Evolutionary conservation across 257 asterid genomes (phyloP), one percentile per base, ranked within the genome.

Genomic region (Phtheirospermum japonicum): DNA sequence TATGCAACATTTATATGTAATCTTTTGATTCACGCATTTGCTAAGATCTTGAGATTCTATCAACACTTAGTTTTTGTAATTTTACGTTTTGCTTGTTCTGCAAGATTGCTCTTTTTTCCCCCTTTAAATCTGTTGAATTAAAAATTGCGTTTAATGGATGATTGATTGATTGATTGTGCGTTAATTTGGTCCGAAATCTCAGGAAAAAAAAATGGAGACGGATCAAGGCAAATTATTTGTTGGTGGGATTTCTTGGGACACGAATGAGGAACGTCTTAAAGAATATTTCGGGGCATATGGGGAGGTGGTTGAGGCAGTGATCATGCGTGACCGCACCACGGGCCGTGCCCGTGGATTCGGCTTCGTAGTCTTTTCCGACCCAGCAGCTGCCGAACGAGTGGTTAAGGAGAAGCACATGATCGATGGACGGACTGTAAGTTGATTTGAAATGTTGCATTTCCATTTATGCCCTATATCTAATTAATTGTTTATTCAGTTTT

Each of bases 241-340:
- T 42, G 97, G 97, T 76, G 97, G 97, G 75, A 90, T 90, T 63
- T 90, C 97, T 16, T 87, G 97, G 97, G 96, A 90, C 72, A 90
- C 97, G 5, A 82, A 90, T 66, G 97, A 89, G 73, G 95, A 86
- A 48, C 86, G 89, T 40, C 81, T 89, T 32, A 87, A 74, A 73
- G 95, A 87, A 62, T 89, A 89, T 76, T 89, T 89, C 65, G 78
- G 80, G 39, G 62, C 75, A 0, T 87, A 77, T 64, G 97, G 97
- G 8, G 88, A 87, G 60, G 94, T 89, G 53, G 86, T 83, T 61
- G 95, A 89, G 79, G 91, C 94, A 33, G 95, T 87, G 82, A 89
- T 89, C 80, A 89, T 89, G 97, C 76, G 85, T 45, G 97, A 89
- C 73, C 92, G 97, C 57, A 78, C 81, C 53, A 89, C 97, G 2